phyloP scores from a whole-genome alignment of 352 stramenopile genomes.

The Pythium coloratum region DNA sequence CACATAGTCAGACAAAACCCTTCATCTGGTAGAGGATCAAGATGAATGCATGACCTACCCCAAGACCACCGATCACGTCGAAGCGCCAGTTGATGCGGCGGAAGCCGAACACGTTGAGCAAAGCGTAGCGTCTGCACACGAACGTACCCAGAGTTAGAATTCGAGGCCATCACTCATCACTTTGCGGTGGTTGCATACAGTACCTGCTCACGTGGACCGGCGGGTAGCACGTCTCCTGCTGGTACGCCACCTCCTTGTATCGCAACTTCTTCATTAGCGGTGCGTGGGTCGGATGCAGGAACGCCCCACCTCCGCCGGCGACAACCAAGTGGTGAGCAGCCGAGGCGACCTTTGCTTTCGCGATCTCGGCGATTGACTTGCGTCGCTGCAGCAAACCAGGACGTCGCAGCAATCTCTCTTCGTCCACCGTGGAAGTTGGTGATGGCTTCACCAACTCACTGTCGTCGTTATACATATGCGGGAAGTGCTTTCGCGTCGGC shows the following conservation, averaged over 20 bases:
- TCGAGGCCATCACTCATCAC: neutral
- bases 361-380: neutral
- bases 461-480: conserved; percentile 61
- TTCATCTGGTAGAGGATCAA: neutral
- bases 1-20: neutral
- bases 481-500: conserved; percentile 74
- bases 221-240: conserved; percentile 82
- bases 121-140: conserved; percentile 63
- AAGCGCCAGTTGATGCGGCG: conserved; percentile 93
- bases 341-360: conserved; percentile 17
- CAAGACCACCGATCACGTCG: conserved; percentile 88
- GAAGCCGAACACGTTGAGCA: conserved; percentile 89
- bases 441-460: neutral
- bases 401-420: neutral
- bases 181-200: neutral
- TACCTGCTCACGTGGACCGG: conserved; percentile 74
- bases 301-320: conserved; percentile 87
- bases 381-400: conserved; percentile 7
- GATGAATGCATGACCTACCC: conserved; percentile 39
- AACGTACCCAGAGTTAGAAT: conserved; percentile 8
- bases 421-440: neutral
- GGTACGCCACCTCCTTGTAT: conserved; percentile 76
- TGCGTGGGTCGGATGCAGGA: conserved; percentile 90
- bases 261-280: conserved; percentile 45
- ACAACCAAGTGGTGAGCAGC: conserved; percentile 80